These are phyloP conservation scores for Solanum verrucosum DNA, from an alignment of 257 asterid genomes.

Conservation along the genomic window DNA sequence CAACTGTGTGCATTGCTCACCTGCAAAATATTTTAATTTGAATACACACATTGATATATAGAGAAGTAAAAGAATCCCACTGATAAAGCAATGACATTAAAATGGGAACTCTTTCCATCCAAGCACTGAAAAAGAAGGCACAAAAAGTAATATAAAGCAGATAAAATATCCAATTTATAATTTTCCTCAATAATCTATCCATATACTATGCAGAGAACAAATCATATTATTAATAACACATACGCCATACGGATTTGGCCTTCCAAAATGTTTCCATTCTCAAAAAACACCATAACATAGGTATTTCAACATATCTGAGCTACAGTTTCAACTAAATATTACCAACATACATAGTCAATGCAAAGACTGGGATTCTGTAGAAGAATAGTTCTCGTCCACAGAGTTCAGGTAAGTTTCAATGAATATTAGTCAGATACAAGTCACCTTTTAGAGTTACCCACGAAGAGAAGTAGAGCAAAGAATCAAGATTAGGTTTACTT, in stretches of 20 bases:
- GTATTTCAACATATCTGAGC: background rate
- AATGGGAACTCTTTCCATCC: background rate
- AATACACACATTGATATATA: background rate
- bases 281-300: background rate
- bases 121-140: background rate
- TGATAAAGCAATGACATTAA: background rate
- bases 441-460: background rate
- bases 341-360: background rate
- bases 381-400: too few relatives aligned
- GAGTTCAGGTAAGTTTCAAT: too few relatives aligned
- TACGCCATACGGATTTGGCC: background rate
- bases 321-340: background rate
- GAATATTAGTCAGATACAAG: background rate
- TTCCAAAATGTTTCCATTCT: background rate
- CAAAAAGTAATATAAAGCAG: background rate
- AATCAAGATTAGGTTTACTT: background rate
- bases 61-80: background rate
- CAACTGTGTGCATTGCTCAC: constrained; percentile 64
- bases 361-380: background rate
- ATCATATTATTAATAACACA: background rate
- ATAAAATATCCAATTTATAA: background rate
- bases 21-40: constrained; percentile 21
- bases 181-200: background rate
- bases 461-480: background rate
- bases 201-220: background rate